These are phyloP conservation scores for Nitzschia inconspicua DNA, from an alignment of 108 stramenopile genomes.

Conservation along the genomic window DNA sequence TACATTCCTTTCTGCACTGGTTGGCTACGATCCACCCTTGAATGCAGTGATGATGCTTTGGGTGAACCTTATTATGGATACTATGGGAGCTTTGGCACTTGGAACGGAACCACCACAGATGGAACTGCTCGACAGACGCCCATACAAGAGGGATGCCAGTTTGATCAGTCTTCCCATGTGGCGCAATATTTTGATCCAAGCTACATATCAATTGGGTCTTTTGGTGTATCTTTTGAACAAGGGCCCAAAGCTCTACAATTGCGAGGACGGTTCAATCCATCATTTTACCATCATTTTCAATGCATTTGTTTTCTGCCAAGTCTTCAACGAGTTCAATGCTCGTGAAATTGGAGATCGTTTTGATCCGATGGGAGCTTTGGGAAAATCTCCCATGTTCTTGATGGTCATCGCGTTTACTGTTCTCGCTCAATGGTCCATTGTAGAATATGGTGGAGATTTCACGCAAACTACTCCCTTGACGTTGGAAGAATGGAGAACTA, in stretches of 20 bases:
- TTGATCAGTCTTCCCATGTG: constrained; percentile 83
- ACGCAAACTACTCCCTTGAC: constrained; percentile 56
- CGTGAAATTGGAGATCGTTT: constrained; percentile 75
- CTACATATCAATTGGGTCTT: constrained; percentile 66
- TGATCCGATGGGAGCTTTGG: constrained; percentile 44
- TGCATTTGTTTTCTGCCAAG: constrained; percentile 90
- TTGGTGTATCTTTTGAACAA: constrained; percentile 61
- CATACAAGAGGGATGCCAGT: constrained; percentile 67
- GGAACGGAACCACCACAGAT: constrained; percentile 90
- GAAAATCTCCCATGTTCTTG: constrained; percentile 77
- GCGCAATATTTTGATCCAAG: constrained; percentile 82
- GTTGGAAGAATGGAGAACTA: constrained; percentile 61
- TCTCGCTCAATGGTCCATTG: constrained; percentile 80
- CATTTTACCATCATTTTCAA: constrained; percentile 94
- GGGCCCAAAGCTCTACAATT: constrained; percentile 49
- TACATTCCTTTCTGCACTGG: constrained; percentile 91
- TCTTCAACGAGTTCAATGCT: constrained; percentile 95
- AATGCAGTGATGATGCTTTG: constrained; percentile 99
- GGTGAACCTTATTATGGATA: constrained; percentile 99
- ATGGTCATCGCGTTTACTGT: constrained; percentile 80
- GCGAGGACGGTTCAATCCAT: constrained; percentile 60
- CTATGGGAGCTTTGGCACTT: constrained; percentile 97
- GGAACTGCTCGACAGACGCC: constrained; percentile 79
- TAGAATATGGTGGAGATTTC: constrained; percentile 88
- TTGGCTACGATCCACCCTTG: constrained; percentile 93